Conservation (phyloP, 2,329 filamentous ascomycete species). For the Neonectria punicea region DNA sequence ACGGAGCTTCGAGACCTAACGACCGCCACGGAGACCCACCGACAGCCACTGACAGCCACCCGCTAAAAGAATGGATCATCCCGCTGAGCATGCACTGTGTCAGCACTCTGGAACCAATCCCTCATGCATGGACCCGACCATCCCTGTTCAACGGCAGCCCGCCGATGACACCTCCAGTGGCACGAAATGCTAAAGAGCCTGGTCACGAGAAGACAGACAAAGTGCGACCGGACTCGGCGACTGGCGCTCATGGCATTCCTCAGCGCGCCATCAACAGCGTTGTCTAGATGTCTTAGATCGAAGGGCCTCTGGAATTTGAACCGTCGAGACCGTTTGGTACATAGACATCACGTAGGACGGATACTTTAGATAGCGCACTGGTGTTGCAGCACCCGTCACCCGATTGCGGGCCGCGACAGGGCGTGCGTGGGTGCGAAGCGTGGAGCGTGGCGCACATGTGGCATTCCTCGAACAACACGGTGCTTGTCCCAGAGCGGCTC, state of each 20-base stretch:
- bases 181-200: not conserved
- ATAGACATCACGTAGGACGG: not conserved
- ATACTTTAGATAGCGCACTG: no score
- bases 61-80: not conserved
- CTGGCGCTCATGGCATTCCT: not conserved
- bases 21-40: constrained; percentile 2
- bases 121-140: not conserved
- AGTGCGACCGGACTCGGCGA: not conserved
- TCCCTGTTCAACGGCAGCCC: not conserved
- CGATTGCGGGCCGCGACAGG: not conserved
- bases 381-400: not conserved
- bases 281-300: not conserved
- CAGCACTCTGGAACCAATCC: not conserved
- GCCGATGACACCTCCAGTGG: not conserved
- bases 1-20: not conserved
- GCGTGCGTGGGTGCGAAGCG: not conserved
- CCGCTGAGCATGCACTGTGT: not conserved
- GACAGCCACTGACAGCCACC: constrained; percentile 3
- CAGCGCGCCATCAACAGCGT: not conserved
- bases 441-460: not conserved
- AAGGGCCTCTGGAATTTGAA: not conserved
- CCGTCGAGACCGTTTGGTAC: not conserved
- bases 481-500: constrained; percentile 3
- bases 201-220: not conserved
- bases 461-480: not conserved